phyloP scores from a whole-genome alignment of 2,329 filamentous ascomycete species.

The Ophiostoma quercus region DNA sequence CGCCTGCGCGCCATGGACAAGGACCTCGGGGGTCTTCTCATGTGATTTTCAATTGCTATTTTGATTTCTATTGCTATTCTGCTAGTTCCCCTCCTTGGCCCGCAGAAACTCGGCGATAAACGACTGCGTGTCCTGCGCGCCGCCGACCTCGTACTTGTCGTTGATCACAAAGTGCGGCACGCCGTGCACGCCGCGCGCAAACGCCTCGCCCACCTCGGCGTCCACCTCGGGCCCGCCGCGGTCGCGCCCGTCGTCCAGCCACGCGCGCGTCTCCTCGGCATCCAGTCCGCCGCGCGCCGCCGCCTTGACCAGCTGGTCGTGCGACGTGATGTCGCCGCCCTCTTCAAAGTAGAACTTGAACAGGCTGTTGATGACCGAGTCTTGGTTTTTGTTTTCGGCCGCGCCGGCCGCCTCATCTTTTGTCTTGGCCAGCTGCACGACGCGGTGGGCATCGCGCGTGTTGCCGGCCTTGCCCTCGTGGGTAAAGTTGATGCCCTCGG shows the following conservation, averaged over 20 bases:
- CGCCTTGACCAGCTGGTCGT: slow-evolving; percentile 47
- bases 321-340: slow-evolving; percentile 57
- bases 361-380: slow-evolving; percentile 54
- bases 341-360: slow-evolving; percentile 64
- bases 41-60: slow-evolving; percentile 37
- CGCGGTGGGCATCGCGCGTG: slow-evolving; percentile 72
- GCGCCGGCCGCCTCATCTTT: slow-evolving; percentile 26
- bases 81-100: slow-evolving; percentile 33
- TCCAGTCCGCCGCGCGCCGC: slow-evolving; percentile 52
- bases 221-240: slow-evolving; percentile 55
- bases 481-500: slow-evolving; percentile 67
- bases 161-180: slow-evolving; percentile 75
- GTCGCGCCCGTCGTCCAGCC: slow-evolving; percentile 50
- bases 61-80: no score
- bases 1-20: slow-evolving; percentile 51
- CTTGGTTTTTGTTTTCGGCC: slow-evolving; percentile 15
- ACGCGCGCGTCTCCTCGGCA: slow-evolving; percentile 46
- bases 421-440: slow-evolving; percentile 63
- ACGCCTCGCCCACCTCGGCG: slow-evolving; percentile 48
- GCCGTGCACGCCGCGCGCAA: slow-evolving; percentile 51
- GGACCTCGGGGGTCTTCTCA: slow-evolving; percentile 51
- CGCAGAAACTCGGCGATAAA: slow-evolving; percentile 63
- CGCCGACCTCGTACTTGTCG: slow-evolving; percentile 59
- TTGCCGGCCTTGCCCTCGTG: slow-evolving; percentile 68
- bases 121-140: slow-evolving; percentile 63